Conservation (phyloP, 31 red algal species). For the Porphyra umbilicalis region DNA sequence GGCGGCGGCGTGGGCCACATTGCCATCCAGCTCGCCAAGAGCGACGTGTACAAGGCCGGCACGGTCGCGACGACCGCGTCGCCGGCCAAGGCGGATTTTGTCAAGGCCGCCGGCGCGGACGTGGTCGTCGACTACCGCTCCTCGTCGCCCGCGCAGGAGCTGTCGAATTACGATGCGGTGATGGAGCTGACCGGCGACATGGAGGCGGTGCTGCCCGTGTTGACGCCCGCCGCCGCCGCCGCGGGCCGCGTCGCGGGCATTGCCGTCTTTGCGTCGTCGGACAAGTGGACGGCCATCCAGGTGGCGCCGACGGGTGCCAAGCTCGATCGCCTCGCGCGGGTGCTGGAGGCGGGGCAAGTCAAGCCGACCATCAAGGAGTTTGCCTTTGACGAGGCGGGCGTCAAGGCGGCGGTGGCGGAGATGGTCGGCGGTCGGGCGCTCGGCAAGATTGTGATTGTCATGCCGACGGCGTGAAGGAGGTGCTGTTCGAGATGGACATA, state of each 20-base stretch:
- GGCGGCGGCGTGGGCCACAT: conserved; percentile 38
- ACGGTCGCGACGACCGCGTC: conserved; percentile 46
- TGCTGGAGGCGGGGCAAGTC: conserved; percentile 19
- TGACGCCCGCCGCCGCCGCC: conserved; percentile 9
- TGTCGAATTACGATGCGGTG: conserved; percentile 40
- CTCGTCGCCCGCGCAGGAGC: conserved; percentile 25
- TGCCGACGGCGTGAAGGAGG: neutral
- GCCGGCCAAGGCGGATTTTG: conserved; percentile 33
- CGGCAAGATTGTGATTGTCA: conserved; percentile 44
- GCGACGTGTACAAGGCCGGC: conserved; percentile 14
- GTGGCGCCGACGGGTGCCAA: conserved; percentile 14
- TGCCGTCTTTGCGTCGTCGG: neutral
- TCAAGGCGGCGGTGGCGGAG: conserved; percentile 19
- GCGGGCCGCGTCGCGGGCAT: neutral
- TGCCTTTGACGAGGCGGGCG: conserved; percentile 17
- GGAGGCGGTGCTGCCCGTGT: conserved; percentile 10
- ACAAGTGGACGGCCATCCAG: neutral
- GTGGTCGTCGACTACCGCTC: conserved; percentile 38
- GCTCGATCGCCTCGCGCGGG: conserved; percentile 14
- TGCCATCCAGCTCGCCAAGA: conserved; percentile 57
- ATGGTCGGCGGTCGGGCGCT: conserved; percentile 16
- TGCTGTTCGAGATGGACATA: no score
- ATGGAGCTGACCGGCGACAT: conserved; percentile 29
- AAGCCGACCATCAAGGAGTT: conserved; percentile 34
- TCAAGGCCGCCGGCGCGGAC: conserved; percentile 40